Conservation (phyloP, 176 grass and related monocot genomes). For the Avena insularis region DNA sequence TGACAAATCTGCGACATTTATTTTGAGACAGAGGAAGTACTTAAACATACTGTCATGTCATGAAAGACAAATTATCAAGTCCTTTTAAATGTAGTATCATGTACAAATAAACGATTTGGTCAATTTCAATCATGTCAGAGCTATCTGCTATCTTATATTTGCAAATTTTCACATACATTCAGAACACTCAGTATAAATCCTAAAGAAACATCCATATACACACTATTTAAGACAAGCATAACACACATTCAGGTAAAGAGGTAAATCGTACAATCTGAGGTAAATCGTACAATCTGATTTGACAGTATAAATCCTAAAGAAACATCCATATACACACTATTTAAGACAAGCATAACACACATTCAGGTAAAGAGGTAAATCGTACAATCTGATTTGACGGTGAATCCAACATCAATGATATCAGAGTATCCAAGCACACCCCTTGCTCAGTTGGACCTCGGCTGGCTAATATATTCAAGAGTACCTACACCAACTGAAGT, state of each 20-base stretch:
- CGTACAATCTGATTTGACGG: conserved; percentile 83
- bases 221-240: not conserved
- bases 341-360: not conserved
- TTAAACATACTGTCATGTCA: not conserved
- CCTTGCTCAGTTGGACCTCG: conserved; percentile 79
- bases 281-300: conserved; percentile 94
- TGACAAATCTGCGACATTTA: too few species aligned
- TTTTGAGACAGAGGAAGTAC: too few species aligned
- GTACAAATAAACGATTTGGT: not conserved
- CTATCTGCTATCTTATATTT: conserved; percentile 22
- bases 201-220: not conserved
- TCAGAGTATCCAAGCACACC: conserved; percentile 88
- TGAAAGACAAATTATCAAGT: conserved; percentile 32
- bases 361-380: conserved; percentile 35
- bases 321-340: not conserved
- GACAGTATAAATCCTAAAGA: conserved; percentile 37
- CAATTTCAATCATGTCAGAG: conserved; percentile 29
- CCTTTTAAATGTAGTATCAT: conserved; percentile 12
- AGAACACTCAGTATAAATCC: conserved; percentile 32
- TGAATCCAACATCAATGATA: conserved; percentile 95
- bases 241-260: conserved; percentile 26
- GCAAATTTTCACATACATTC: conserved; percentile 29
- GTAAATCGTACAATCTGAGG: conserved; percentile 70
- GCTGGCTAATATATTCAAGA: conserved; percentile 87
- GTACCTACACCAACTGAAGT: conserved; percentile 67